phyloP scores from a whole-genome alignment of 2,329 filamentous ascomycete species.

The Colletotrichum sp. region DNA sequence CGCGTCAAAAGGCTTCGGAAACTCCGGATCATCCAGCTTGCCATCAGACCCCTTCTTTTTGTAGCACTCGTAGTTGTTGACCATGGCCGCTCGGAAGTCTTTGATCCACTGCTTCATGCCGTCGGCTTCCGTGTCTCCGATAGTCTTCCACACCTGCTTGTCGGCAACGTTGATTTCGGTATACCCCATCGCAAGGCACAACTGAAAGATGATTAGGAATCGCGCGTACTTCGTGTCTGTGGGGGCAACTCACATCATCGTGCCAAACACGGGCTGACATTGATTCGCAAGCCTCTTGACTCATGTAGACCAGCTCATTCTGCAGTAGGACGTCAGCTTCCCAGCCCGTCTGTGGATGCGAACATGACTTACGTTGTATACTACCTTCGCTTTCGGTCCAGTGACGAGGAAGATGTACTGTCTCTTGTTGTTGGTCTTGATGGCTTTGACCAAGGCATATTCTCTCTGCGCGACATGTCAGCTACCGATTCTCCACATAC shows the following conservation, averaged over 20 bases:
- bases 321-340: background rate
- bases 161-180: background rate
- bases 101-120: background rate
- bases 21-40: background rate
- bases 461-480: background rate
- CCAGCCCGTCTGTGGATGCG: fast-evolving
- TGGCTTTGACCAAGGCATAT: background rate
- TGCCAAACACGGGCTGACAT: background rate
- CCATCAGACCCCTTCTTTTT: background rate
- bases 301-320: background rate
- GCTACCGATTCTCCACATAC: background rate
- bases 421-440: background rate
- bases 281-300: background rate
- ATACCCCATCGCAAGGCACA: background rate
- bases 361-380: background rate
- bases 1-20: background rate
- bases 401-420: background rate
- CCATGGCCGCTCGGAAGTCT: background rate
- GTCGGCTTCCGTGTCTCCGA: slow-evolving; percentile 8
- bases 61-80: background rate
- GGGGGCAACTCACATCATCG: background rate
- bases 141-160: background rate
- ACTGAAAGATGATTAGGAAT: background rate
- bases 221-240: background rate
- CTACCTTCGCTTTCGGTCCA: background rate